These are phyloP conservation scores for Furculomyces boomerangus DNA, from an alignment of 371 early-diverging fungal genomes.

Conservation along the genomic window DNA sequence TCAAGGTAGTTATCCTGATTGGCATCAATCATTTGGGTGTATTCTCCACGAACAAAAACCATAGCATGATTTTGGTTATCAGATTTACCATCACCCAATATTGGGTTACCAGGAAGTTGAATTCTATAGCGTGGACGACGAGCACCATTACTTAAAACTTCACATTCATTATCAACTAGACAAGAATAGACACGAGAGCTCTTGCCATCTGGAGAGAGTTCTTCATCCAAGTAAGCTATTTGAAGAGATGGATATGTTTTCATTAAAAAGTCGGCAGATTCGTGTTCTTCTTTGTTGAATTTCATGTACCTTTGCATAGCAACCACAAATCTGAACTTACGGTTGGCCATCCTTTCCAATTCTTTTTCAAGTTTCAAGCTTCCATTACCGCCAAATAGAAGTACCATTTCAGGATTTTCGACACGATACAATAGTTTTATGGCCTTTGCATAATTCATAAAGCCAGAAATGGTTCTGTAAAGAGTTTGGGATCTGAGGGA, in stretches of 20 bases:
- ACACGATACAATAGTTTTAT: constrained; percentile 62
- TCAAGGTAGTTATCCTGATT: constrained; percentile 86
- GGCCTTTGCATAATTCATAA: constrained; percentile 78
- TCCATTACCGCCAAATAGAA: constrained; percentile 36
- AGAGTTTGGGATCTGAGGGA: constrained; percentile 74
- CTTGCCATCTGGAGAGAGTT: constrained; percentile 28
- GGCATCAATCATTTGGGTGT: constrained; percentile 69
- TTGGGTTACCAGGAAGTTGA: constrained; percentile 71
- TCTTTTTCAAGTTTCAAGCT: constrained; percentile 44
- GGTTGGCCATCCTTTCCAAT: constrained; percentile 38
- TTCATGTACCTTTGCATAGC: constrained; percentile 77
- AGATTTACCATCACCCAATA: constrained; percentile 79
- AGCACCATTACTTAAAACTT: constrained; percentile 37
- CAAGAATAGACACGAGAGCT: constrained; percentile 43
- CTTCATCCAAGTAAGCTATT: constrained; percentile 67
- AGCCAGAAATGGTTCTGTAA: constrained; percentile 73
- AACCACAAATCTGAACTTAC: constrained; percentile 71
- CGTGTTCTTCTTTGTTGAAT: constrained; percentile 55
- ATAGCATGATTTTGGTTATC: constrained; percentile 81
- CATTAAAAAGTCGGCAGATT: constrained; percentile 58
- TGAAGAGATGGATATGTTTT: constrained; percentile 60
- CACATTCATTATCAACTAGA: constrained; percentile 56
- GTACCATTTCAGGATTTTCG: constrained; percentile 59
- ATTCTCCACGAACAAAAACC: constrained; percentile 73
- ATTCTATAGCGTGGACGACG: constrained; percentile 56